Evolutionary conservation across 176 grass and related monocot genomes (phyloP).

Genomic region (Phragmites australis): DNA sequence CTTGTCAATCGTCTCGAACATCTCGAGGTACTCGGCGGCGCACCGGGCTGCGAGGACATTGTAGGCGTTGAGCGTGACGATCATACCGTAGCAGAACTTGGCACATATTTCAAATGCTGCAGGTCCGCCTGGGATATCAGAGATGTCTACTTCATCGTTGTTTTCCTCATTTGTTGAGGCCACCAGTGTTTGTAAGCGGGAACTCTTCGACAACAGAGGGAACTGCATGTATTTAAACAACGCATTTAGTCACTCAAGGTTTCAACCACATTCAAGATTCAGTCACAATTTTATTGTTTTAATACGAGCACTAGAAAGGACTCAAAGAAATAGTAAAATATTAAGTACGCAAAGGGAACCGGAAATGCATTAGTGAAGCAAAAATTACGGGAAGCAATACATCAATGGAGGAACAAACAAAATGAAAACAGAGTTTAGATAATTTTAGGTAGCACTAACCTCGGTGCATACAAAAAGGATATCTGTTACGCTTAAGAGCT

Average conservation of each 20-base stretch:
- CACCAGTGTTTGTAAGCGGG: slow-evolving; percentile 71
- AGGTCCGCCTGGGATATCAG: slow-evolving; percentile 81
- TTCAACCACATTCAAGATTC: not conserved
- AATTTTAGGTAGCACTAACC: not conserved
- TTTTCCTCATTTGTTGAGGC: slow-evolving; percentile 63
- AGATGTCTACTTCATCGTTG: slow-evolving; percentile 73
- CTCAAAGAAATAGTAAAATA: too few relatives aligned
- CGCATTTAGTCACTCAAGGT: not conserved
- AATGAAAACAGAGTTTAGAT: not conserved
- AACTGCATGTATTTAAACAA: slow-evolving; percentile 59
- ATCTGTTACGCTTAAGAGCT: not conserved
- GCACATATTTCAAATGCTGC: slow-evolving; percentile 92
- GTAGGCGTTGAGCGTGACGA: slow-evolving; percentile 94
- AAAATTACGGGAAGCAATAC: too few relatives aligned
- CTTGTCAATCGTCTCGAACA: slow-evolving; percentile 81
- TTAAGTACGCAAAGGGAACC: too few relatives aligned
- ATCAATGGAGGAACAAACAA: not conserved
- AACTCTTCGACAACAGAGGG: slow-evolving; percentile 91
- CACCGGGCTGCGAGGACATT: slow-evolving; percentile 82
- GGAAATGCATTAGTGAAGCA: too few relatives aligned
- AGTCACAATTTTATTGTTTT: too few relatives aligned
- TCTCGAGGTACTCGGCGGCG: slow-evolving; percentile 90
- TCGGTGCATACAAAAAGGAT: not conserved
- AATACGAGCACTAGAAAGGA: too few relatives aligned
- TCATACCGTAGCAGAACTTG: slow-evolving; percentile 96